These are phyloP conservation scores for Curvularia sp. DNA, from an alignment of 2,329 filamentous ascomycete genomes.

Conservation along the genomic window DNA sequence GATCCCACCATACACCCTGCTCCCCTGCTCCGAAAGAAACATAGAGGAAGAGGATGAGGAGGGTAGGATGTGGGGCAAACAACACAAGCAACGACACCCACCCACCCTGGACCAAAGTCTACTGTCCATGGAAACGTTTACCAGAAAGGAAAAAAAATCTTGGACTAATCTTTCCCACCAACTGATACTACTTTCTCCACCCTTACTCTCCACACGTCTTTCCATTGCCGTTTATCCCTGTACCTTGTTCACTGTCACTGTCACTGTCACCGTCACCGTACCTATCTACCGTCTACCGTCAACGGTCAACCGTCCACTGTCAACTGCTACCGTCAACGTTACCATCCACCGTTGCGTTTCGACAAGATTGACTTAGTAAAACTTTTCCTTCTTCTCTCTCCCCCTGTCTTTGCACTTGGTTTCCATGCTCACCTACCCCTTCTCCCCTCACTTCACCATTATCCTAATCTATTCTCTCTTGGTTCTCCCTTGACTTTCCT, in stretches of 20 bases:
- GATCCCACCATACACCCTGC: not conserved
- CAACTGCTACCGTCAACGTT: not conserved
- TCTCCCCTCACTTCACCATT: no score
- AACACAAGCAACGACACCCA: not conserved
- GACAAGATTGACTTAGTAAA: not conserved
- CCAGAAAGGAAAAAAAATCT: no score
- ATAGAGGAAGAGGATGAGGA: not conserved
- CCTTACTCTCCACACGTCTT: not conserved
- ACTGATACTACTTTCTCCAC: not conserved
- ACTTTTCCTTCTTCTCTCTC: not conserved
- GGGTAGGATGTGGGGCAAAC: not conserved
- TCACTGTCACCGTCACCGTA: not conserved
- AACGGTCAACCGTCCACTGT: no score
- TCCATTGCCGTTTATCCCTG: not conserved
- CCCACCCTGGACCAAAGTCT: not conserved
- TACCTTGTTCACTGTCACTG: not conserved
- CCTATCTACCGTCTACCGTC: not conserved
- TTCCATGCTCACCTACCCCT: no score
- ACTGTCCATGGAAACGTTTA: not conserved
- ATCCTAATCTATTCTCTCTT: no score
- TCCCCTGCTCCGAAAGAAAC: not conserved
- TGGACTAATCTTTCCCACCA: not conserved
- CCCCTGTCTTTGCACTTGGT: not conserved
- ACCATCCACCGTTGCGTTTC: not conserved
- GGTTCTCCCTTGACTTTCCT: not conserved